Conservation (phyloP, 768 basidiomycete genomes). For the Rhodosporidiobolus odoratus region DNA sequence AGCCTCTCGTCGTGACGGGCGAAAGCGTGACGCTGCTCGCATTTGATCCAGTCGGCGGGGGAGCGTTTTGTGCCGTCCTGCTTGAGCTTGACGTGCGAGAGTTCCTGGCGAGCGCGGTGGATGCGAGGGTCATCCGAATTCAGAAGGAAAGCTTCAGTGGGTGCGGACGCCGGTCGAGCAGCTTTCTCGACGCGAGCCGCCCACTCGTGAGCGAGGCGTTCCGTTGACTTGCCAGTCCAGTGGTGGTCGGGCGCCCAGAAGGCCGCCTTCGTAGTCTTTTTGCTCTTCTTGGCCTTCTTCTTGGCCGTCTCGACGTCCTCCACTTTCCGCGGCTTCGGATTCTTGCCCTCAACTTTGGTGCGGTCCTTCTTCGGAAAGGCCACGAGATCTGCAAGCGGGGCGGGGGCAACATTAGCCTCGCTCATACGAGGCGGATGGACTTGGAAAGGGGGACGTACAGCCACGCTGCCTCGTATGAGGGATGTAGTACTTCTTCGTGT, state of each 20-base stretch:
- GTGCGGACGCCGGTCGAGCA: slow-evolving; percentile 76
- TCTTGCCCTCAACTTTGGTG: slow-evolving; percentile 40
- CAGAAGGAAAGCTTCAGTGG: slow-evolving; percentile 85
- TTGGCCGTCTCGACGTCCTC: slow-evolving; percentile 41
- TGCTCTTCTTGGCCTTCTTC: slow-evolving; percentile 11
- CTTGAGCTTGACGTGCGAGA: slow-evolving; percentile 50
- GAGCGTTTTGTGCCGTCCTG: slow-evolving; percentile 58
- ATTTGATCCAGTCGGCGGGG: slow-evolving; percentile 78
- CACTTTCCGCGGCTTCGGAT: no score
- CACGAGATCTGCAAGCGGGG: slow-evolving; percentile 53
- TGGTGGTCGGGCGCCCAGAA: not conserved
- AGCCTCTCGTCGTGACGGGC: slow-evolving; percentile 76
- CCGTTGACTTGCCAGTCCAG: slow-evolving; percentile 23
- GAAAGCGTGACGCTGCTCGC: slow-evolving; percentile 84
- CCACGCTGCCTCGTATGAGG: slow-evolving; percentile 90
- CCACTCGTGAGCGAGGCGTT: slow-evolving; percentile 54
- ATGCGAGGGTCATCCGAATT: slow-evolving; percentile 86
- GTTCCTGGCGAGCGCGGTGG: slow-evolving; percentile 67
- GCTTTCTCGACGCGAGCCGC: slow-evolving; percentile 55
- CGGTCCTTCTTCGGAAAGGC: slow-evolving; percentile 61
- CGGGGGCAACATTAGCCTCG: not conserved
- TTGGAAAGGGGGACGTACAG: slow-evolving; percentile 44
- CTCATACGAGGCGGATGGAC: not conserved
- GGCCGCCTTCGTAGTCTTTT: not conserved
- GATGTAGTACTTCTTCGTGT: slow-evolving; percentile 75